A percentile compares a stretch with the other conserved stretches of the same genome.
phyloP scores from a whole-genome alignment of 2,329 filamentous ascomycete species.

The Talaromyces atroroseus region DNA sequence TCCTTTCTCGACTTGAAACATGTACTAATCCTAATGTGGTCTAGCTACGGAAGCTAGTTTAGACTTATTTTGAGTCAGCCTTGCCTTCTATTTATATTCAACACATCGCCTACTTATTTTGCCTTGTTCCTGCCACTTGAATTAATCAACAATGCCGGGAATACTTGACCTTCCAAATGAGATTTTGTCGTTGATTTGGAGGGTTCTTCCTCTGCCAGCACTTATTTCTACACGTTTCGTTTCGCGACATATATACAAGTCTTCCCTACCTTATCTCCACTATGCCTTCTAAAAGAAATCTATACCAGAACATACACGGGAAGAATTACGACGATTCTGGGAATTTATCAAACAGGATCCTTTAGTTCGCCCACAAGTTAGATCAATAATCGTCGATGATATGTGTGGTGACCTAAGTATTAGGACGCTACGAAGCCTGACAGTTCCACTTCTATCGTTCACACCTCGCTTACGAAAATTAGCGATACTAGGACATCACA shows the following conservation, averaged over 20 bases:
- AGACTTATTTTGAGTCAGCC: too few relatives aligned
- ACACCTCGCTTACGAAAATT: neutral
- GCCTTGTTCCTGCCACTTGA: too few relatives aligned
- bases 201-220: neutral
- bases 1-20: too few relatives aligned
- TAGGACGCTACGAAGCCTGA: neutral
- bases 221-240: neutral
- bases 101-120: too few relatives aligned
- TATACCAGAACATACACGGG: neutral
- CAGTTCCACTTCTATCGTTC: neutral
- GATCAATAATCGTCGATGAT: neutral
- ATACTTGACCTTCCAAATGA: neutral
- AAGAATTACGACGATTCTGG: too few relatives aligned
- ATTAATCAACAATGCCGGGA: too few relatives aligned
- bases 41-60: too few relatives aligned
- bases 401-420: neutral
- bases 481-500: neutral
- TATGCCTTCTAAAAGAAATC: neutral
- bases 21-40: too few relatives aligned
- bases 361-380: neutral
- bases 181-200: neutral
- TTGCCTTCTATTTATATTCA: too few relatives aligned
- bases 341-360: neutral
- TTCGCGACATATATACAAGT: neutral
- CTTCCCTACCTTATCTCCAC: neutral